Evolutionary conservation across 2,329 filamentous ascomycete genomes (phyloP).

Genomic region (Pseudogymnoascus sp.): DNA sequence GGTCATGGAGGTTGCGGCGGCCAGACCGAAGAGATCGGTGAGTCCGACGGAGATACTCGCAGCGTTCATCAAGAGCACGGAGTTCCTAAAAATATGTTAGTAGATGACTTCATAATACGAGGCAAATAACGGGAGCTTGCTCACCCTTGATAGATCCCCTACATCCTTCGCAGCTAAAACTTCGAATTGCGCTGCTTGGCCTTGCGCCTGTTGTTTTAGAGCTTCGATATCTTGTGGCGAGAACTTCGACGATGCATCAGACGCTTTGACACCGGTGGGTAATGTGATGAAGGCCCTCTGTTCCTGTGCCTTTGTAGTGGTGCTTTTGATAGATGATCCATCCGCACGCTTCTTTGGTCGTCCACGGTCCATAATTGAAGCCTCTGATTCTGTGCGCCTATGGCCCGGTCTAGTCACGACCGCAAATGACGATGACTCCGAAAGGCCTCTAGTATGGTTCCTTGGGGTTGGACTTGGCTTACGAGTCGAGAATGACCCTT

Average conservation of each 20-base stretch:
- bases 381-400: slow-evolving; percentile 47
- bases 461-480: slow-evolving; percentile 2
- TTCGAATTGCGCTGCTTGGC: slow-evolving; percentile 55
- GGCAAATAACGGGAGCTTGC: slow-evolving; percentile 13
- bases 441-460: slow-evolving; percentile 1
- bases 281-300: slow-evolving; percentile 50
- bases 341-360: slow-evolving; percentile 48
- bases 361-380: slow-evolving; percentile 52
- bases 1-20: slow-evolving; percentile 64
- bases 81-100: slow-evolving; percentile 47
- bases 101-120: background rate
- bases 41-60: slow-evolving; percentile 68
- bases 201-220: slow-evolving; percentile 51
- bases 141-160: slow-evolving; percentile 54
- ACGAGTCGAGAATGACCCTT: background rate
- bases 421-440: background rate
- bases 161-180: slow-evolving; percentile 55
- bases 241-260: slow-evolving; percentile 43
- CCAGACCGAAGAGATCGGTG: slow-evolving; percentile 68
- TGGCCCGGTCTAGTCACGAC: slow-evolving; percentile 29
- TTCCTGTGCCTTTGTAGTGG: slow-evolving; percentile 36
- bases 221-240: slow-evolving; percentile 39
- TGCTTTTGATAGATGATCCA: slow-evolving; percentile 28
- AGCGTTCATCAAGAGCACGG: slow-evolving; percentile 65
- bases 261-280: slow-evolving; percentile 47